phyloP scores from a whole-genome alignment of 73 alveolate species.

The Paramecium sexaurelia region DNA sequence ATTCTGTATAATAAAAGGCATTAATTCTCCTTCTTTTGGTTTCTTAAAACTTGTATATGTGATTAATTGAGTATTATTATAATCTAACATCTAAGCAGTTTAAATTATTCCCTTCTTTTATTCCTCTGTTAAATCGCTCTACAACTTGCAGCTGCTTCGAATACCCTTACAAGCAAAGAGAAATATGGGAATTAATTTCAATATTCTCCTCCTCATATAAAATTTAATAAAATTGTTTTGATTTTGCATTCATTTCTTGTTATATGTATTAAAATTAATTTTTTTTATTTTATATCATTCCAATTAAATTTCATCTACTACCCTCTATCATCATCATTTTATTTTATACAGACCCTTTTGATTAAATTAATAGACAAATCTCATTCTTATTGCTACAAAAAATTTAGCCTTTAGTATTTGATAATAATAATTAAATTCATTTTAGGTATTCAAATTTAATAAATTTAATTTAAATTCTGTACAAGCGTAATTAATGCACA shows the following conservation, averaged over 20 bases:
- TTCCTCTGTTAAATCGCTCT: conserved; percentile 24
- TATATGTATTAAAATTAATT: neutral
- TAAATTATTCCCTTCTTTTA: conserved; percentile 9
- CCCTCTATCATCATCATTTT: too few species aligned
- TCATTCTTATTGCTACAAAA: neutral
- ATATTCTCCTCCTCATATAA: conserved; percentile 43
- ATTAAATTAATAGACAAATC: neutral
- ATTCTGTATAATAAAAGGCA: conserved; percentile 16
- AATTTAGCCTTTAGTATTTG: neutral
- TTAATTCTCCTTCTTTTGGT: conserved; percentile 48
- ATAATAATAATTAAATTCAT: neutral
- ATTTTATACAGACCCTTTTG: too few species aligned
- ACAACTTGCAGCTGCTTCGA: neutral
- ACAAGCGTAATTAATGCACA: neutral
- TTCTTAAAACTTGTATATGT: conserved; percentile 23
- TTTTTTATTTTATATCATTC: neutral
- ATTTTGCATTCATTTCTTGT: neutral
- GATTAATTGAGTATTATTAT: conserved; percentile 17
- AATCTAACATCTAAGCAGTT: conserved; percentile 31
- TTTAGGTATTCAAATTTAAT: neutral
- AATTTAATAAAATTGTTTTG: conserved; percentile 31
- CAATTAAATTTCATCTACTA: neutral
- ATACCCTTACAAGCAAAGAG: conserved; percentile 17
- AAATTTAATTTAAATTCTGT: neutral
- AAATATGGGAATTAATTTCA: conserved; percentile 30